phyloP scores from a whole-genome alignment of 345 rosid species.

The Eutrema yunnanense region DNA sequence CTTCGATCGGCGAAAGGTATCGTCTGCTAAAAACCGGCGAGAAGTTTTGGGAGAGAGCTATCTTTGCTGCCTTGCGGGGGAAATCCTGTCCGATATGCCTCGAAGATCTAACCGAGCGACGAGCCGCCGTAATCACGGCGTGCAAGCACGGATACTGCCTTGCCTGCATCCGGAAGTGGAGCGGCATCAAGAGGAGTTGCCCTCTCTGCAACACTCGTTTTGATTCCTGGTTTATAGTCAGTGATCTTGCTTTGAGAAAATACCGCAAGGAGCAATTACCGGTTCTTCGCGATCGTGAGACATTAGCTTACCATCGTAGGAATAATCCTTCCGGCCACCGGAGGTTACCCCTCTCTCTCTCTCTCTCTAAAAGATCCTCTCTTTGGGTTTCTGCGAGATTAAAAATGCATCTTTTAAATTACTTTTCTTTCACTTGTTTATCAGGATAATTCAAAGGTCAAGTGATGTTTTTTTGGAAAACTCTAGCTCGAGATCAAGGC shows the following conservation, averaged over 20 bases:
- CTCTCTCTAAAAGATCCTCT: not conserved
- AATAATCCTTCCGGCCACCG: conserved; percentile 17
- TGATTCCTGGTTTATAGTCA: conserved; percentile 48
- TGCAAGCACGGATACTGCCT: conserved; percentile 61
- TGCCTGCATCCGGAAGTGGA: conserved; percentile 54
- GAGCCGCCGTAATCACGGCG: conserved; percentile 45
- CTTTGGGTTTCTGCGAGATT: not conserved
- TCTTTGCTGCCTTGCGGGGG: conserved; percentile 38
- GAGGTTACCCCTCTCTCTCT: conserved; percentile 30
- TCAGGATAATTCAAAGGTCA: conserved; percentile 35
- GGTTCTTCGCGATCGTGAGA: conserved; percentile 19
- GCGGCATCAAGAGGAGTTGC: conserved; percentile 55
- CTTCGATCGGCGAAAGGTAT: not conserved
- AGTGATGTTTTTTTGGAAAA: conserved; percentile 20
- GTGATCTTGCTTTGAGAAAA: conserved; percentile 28
- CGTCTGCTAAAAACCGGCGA: not conserved
- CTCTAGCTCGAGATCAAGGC: conserved; percentile 32
- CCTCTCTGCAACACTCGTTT: conserved; percentile 69
- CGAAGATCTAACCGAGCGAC: conserved; percentile 29
- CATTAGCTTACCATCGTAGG: not conserved
- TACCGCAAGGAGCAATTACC: conserved; percentile 39
- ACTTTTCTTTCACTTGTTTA: not conserved
- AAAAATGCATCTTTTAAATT: not conserved
- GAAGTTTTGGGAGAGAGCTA: not conserved
- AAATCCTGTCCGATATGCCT: conserved; percentile 63